These are phyloP conservation scores for Saccharomyces cerevisiae DNA, from an alignment of 805 yeast genomes.

Conservation along the genomic window DNA sequence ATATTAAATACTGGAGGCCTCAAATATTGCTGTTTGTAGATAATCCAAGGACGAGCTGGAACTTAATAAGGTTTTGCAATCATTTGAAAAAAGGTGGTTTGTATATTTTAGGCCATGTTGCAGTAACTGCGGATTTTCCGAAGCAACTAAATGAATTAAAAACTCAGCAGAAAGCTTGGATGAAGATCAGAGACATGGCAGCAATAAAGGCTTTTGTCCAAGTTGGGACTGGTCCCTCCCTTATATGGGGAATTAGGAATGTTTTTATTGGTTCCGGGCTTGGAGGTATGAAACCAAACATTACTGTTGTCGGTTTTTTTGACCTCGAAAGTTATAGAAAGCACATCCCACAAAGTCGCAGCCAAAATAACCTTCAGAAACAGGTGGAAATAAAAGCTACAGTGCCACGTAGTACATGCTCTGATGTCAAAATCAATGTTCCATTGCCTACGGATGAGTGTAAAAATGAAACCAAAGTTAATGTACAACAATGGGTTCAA, in stretches of 20 bases:
- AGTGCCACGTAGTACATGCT: background rate
- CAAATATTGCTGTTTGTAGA: constrained; percentile 84
- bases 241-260: constrained; percentile 93
- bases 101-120: constrained; percentile 86
- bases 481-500: constrained; percentile 81
- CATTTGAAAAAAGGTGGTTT: constrained; percentile 93
- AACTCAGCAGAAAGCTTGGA: constrained; percentile 75
- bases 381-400: background rate
- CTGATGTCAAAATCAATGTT: constrained; percentile 3
- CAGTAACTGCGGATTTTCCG: constrained; percentile 50
- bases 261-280: constrained; percentile 87
- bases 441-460: constrained; percentile 72
- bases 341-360: background rate
- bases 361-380: background rate
- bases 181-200: constrained; percentile 65
- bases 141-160: constrained; percentile 59
- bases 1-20: constrained; percentile 97
- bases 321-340: constrained; percentile 41
- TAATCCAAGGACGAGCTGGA: constrained; percentile 89
- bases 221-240: constrained; percentile 74
- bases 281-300: constrained; percentile 98
- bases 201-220: constrained; percentile 91
- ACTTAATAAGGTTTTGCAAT: constrained; percentile 83
- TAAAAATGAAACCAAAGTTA: constrained; percentile 59
- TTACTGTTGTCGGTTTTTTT: constrained; percentile 83